These are phyloP conservation scores for Exophiala spinifera DNA, from an alignment of 2,329 filamentous ascomycete species.

Conservation along the genomic window DNA sequence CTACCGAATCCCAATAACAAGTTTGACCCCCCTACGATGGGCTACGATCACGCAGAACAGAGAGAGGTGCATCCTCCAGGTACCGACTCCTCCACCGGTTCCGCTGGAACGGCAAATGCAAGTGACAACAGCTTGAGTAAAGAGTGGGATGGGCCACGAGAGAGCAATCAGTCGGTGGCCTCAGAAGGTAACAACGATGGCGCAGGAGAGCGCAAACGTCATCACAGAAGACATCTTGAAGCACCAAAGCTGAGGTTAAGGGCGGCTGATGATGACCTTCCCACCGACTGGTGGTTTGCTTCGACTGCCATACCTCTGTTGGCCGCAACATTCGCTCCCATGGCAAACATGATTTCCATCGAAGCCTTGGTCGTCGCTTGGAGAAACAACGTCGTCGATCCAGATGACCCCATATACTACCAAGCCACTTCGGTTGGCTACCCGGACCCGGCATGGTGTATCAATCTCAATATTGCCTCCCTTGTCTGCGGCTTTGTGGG, in stretches of 20 bases:
- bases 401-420: constrained; percentile 47
- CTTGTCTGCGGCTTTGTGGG: constrained; percentile 72
- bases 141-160: constrained; percentile 10
- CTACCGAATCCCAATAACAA: constrained; percentile 3
- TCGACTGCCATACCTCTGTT: constrained; percentile 66
- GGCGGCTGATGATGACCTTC: constrained; percentile 43
- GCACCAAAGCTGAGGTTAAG: constrained; percentile 34
- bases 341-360: constrained; percentile 84
- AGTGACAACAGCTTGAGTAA: constrained; percentile 11
- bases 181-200: constrained; percentile 12
- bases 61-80: constrained; percentile 16
- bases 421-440: constrained; percentile 51
- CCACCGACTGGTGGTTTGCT: constrained; percentile 49
- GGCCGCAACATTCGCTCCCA: constrained; percentile 77
- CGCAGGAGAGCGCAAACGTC: constrained; percentile 7
- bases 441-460: constrained; percentile 69
- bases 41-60: constrained; percentile 22
- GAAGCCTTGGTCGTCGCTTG: constrained; percentile 79
- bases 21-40: constrained; percentile 11
- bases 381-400: constrained; percentile 55
- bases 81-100: constrained; percentile 13
- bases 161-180: constrained; percentile 5
- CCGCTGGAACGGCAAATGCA: constrained; percentile 4
- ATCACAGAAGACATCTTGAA: constrained; percentile 5
- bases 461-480: constrained; percentile 72